Evolutionary conservation across 2,329 filamentous ascomycete species (phyloP).

Genomic region (Rhynchosporium agropyri): DNA sequence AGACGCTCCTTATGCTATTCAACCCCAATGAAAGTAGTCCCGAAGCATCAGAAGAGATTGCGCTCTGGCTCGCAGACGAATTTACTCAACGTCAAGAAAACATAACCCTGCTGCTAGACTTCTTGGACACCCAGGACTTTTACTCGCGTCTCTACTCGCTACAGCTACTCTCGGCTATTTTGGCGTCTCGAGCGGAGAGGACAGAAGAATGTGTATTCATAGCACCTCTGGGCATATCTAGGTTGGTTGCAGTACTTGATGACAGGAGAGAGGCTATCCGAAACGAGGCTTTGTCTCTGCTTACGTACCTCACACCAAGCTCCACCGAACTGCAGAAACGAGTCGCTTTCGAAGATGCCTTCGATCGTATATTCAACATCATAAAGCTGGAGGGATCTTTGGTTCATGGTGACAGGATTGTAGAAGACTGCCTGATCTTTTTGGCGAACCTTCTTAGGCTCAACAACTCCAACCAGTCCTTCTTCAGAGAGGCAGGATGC

Average conservation of each 20-base stretch:
- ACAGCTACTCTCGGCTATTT: constrained; percentile 85
- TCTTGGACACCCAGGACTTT: constrained; percentile 85
- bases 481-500: constrained; percentile 89
- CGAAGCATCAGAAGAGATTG: constrained; percentile 95
- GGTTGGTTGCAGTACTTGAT: constrained; percentile 81
- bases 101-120: constrained; percentile 84
- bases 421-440: constrained; percentile 91
- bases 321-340: constrained; percentile 92
- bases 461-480: constrained; percentile 89
- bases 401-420: constrained; percentile 77
- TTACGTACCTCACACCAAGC: constrained; percentile 84
- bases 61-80: constrained; percentile 93
- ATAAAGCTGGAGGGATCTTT: constrained; percentile 82
- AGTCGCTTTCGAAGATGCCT: constrained; percentile 93
- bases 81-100: constrained; percentile 98
- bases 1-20: constrained; percentile 95
- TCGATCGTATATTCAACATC: constrained; percentile 81
- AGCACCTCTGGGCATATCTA: constrained; percentile 84
- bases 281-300: constrained; percentile 82
- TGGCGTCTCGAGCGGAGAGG: constrained; percentile 81
- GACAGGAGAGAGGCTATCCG: constrained; percentile 85
- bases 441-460: constrained; percentile 85
- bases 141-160: constrained; percentile 90
- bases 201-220: constrained; percentile 94
- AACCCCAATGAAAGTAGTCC: constrained; percentile 71